phyloP scores from a whole-genome alignment of 1,284 basidiomycete species.

The Cutaneotrichosporon daszewskae region DNA sequence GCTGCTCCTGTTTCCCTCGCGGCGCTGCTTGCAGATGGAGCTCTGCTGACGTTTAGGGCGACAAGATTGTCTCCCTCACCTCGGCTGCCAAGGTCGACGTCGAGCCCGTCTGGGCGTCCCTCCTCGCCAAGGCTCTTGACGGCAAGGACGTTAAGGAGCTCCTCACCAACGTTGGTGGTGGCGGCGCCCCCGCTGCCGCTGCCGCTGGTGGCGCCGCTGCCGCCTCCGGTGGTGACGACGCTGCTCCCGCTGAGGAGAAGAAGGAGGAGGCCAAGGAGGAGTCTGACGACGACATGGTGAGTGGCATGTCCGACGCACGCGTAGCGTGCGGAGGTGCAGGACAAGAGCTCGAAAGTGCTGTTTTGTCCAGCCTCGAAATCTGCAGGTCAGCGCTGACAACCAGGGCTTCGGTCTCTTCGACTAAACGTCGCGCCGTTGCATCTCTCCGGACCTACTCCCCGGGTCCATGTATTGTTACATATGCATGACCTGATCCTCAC shows the following conservation, averaged over 20 bases:
- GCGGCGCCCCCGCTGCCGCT: conserved; percentile 62
- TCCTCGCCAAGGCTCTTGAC: conserved; percentile 95
- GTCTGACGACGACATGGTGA: conserved; percentile 86
- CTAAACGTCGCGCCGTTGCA: conserved; percentile 49
- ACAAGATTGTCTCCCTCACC: conserved; percentile 83
- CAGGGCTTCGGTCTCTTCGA: conserved; percentile 79
- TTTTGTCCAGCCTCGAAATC: neutral
- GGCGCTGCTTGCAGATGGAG: too few species aligned
- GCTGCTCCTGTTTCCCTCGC: too few species aligned
- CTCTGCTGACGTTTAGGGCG: conserved; percentile 55
- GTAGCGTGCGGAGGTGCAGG: too few species aligned
- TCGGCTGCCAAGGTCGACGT: conserved; percentile 76
- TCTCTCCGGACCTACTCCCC: conserved; percentile 1
- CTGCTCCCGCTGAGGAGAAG: conserved; percentile 64
- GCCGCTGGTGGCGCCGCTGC: conserved; percentile 52
- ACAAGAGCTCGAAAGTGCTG: too few species aligned
- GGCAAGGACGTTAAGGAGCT: conserved; percentile 96
- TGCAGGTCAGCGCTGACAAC: neutral
- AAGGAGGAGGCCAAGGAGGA: conserved; percentile 72
- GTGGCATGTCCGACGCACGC: too few species aligned
- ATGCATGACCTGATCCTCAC: conserved; percentile 18
- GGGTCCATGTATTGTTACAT: conserved; percentile 3
- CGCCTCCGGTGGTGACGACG: conserved; percentile 59
- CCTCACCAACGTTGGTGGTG: conserved; percentile 83
- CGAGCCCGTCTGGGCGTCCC: conserved; percentile 95